Conservation (phyloP, 1,139 yeast genomes). For the Scheffersomyces illinoinensis region DNA sequence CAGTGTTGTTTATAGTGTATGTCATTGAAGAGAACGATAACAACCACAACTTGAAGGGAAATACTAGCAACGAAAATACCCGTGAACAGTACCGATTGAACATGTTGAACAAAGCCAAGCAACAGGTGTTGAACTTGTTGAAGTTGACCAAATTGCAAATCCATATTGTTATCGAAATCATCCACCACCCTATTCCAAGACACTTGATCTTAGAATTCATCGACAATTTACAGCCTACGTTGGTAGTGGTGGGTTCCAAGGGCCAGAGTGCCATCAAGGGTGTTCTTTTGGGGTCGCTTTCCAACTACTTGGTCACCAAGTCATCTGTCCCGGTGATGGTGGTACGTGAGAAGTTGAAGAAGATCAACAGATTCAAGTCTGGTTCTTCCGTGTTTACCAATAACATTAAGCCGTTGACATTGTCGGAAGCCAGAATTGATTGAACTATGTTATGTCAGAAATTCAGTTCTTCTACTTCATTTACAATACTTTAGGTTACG, state of each 20-base stretch:
- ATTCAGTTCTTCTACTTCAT: neutral
- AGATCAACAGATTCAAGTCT: conserved; percentile 59
- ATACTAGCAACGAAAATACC: conserved; percentile 40
- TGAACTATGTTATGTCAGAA: conserved; percentile 10
- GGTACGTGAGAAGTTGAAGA: conserved; percentile 78
- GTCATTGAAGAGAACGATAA: conserved; percentile 70
- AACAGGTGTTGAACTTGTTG: conserved; percentile 57
- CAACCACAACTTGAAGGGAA: conserved; percentile 47
- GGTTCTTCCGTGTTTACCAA: conserved; percentile 50
- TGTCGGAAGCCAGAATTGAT: conserved; percentile 52
- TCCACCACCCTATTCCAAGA: conserved; percentile 85
- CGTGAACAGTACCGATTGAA: conserved; percentile 53
- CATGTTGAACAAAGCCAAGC: conserved; percentile 64
- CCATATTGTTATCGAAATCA: conserved; percentile 72
- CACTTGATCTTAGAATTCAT: conserved; percentile 82
- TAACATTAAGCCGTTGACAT: conserved; percentile 50
- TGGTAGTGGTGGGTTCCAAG: conserved; percentile 81
- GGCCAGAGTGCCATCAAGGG: conserved; percentile 78
- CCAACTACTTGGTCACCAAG: conserved; percentile 74
- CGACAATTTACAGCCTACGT: conserved; percentile 77
- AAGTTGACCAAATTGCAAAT: conserved; percentile 74
- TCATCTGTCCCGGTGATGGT: conserved; percentile 90
- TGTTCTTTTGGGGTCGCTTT: conserved; percentile 71
- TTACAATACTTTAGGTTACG: neutral
- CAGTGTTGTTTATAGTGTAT: conserved; percentile 76